Percentiles rank a stretch among this genome's conserved stretches.
Conservation (phyloP, 176 grass and related monocot species). For the Zizania latifolia region DNA sequence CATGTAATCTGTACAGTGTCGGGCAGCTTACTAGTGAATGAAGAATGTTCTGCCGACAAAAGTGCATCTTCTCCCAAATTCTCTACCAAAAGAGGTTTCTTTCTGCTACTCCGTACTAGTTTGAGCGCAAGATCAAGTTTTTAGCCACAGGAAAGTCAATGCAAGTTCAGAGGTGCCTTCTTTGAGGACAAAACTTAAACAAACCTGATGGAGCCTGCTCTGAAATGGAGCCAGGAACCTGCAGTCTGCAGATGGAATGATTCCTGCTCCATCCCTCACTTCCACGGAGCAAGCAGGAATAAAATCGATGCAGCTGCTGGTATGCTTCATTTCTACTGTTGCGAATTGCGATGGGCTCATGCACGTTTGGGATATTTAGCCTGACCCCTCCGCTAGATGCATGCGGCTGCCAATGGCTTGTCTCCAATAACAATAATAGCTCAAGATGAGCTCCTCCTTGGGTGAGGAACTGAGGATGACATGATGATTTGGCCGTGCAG, state of each 20-base stretch:
- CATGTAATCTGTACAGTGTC: not conserved
- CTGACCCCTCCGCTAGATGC: not conserved
- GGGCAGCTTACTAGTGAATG: not conserved
- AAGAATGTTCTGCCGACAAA: not conserved
- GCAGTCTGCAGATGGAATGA: not conserved
- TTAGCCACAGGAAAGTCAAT: not conserved
- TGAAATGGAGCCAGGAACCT: not conserved
- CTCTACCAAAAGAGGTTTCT: not conserved
- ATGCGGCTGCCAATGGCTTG: conserved; percentile 18
- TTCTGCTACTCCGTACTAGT: no score
- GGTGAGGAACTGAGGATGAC: not conserved
- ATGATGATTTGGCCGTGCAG: not conserved
- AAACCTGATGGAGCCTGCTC: not conserved
- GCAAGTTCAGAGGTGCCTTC: not conserved
- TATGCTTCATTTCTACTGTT: no score
- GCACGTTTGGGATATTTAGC: conserved; percentile 29
- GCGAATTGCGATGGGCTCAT: conserved; percentile 16
- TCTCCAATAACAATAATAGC: not conserved
- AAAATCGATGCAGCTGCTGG: not conserved
- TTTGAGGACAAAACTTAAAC: conserved; percentile 1
- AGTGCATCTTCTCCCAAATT: not conserved
- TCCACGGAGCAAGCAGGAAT: not conserved
- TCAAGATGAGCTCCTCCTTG: not conserved
- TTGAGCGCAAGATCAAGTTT: not conserved
- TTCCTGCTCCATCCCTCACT: not conserved